Evolutionary conservation across 164 flowering plant species (phyloP).

Genomic region (Annona squamosa): DNA sequence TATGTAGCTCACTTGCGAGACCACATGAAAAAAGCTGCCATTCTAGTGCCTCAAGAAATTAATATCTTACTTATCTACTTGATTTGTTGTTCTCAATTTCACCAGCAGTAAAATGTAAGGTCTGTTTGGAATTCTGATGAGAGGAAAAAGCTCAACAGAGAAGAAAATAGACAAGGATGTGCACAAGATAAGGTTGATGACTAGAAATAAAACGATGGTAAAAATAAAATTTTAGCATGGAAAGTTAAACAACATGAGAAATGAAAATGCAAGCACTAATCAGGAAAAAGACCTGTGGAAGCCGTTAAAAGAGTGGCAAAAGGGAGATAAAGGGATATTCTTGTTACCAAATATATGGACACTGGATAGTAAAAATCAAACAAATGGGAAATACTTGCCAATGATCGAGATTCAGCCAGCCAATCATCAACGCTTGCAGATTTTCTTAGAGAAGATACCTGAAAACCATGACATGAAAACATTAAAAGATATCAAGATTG

Average conservation of each 20-base stretch:
- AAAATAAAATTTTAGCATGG: no score
- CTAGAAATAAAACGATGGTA: no score
- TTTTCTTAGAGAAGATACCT: conserved; percentile 88
- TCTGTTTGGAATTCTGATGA: no score
- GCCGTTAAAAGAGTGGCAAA: neutral
- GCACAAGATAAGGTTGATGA: no score
- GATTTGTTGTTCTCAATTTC: neutral
- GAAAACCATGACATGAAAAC: conserved; percentile 17
- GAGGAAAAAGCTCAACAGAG: no score
- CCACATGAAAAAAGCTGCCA: neutral
- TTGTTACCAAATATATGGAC: neutral
- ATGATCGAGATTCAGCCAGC: conserved; percentile 58
- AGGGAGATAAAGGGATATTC: neutral
- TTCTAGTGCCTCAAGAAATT: neutral
- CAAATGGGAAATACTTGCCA: conserved; percentile 36
- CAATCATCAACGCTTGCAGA: conserved; percentile 98
- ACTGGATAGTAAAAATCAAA: neutral
- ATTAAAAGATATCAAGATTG: conserved; percentile 10
- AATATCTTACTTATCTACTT: neutral
- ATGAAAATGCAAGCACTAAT: neutral
- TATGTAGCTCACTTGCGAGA: no score
- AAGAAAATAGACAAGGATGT: no score
- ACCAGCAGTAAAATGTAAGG: neutral
- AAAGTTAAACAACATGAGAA: no score
- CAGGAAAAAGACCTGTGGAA: neutral